phyloP scores from a whole-genome alignment of 139 green algal species.

The Chlamydomonas eustigma region DNA sequence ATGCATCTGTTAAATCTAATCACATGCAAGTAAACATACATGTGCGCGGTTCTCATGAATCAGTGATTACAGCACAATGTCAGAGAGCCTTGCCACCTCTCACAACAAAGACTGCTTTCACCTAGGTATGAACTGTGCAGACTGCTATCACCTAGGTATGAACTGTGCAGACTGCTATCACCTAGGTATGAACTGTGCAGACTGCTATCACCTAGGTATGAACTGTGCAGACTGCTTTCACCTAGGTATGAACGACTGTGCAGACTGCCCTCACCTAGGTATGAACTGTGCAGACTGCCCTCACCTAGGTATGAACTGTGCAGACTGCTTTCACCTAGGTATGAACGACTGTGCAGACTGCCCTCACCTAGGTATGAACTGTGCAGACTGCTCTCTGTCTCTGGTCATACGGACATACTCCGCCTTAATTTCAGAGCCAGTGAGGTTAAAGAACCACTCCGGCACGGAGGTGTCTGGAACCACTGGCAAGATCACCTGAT shows the following conservation, averaged over 20 bases:
- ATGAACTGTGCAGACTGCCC: background rate
- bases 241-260: background rate
- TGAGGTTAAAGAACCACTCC: slow-evolving; percentile 72
- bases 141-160: no score
- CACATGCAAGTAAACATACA: no score
- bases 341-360: background rate
- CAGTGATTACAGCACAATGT: no score
- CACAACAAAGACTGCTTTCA: no score
- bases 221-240: background rate
- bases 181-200: no score
- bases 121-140: no score
- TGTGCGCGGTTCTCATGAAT: no score
- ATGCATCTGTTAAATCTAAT: no score
- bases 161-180: no score
- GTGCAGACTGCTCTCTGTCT: slow-evolving; percentile 4
- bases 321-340: slow-evolving; percentile 9
- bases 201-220: background rate
- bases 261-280: slow-evolving; percentile 1
- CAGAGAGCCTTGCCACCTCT: no score
- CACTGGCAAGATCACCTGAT: slow-evolving; percentile 53
- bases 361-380: slow-evolving; percentile 32
- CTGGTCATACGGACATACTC: slow-evolving; percentile 37
- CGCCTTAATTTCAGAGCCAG: slow-evolving; percentile 54
- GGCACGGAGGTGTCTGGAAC: slow-evolving; percentile 50
- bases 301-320: slow-evolving; percentile 1